A percentile compares a stretch with the other conserved stretches of the same genome.
Evolutionary conservation across 306 rosid species (phyloP).

Genomic region (Alnus glutinosa): DNA sequence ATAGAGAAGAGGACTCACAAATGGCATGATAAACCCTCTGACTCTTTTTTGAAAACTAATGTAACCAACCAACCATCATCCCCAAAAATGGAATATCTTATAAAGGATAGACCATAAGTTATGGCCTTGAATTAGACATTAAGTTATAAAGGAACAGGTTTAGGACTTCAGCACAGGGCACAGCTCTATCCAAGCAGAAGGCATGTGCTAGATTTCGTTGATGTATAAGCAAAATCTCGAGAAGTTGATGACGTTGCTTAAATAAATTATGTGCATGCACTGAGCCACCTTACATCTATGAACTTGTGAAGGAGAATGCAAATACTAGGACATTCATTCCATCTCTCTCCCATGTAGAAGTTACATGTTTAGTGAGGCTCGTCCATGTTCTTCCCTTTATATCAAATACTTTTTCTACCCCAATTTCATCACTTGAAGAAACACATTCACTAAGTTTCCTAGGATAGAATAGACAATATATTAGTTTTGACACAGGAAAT

Average conservation of each 20-base stretch:
- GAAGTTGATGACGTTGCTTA: neutral
- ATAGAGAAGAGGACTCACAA: neutral
- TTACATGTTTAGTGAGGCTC: neutral
- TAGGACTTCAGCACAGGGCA: neutral
- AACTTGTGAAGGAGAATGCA: neutral
- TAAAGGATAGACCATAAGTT: neutral
- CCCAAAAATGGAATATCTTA: neutral
- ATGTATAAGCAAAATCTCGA: neutral
- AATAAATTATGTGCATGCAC: neutral
- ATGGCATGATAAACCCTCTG: conserved; percentile 2
- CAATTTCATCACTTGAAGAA: neutral
- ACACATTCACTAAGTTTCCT: neutral
- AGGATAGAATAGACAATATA: neutral
- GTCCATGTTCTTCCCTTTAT: neutral
- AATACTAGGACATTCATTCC: neutral
- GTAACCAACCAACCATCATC: conserved; percentile 1
- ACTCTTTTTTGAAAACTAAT: conserved; percentile 7
- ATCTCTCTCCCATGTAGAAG: neutral
- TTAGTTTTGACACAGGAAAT: neutral
- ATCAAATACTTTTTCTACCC: neutral
- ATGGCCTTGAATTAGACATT: neutral
- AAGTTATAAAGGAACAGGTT: neutral
- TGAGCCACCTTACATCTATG: neutral
- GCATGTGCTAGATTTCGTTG: neutral
- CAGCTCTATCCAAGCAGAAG: neutral